Evolutionary conservation across 208 protist species (phyloP), one percentile per base, ranked within the genome.

Genomic region (Ichthyophonus hoferi): DNA sequence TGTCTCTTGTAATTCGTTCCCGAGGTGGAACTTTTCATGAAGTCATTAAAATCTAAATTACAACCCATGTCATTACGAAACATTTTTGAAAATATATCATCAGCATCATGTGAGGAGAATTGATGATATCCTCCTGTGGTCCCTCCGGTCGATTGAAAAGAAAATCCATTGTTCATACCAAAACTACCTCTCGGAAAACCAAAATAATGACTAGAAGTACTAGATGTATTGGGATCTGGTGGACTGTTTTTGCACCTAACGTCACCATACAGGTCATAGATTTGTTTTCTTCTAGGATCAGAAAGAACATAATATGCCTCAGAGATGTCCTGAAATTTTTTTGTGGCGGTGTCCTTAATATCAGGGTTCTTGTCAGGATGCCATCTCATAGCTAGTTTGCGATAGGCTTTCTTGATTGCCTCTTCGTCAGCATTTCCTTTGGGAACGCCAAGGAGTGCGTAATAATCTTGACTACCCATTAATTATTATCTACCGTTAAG

Each of bases 211-310:
- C n/a, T n/a, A n/a, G n/a, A n/a, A n/a, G n/a, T n/a, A n/a, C 85
- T 78, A 41, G 33, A n/a, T 84, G 40, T 76, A 35, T 76, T 76
- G 31, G 39, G 39, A 14, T 24, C 38, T 50, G 88, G 88, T 88
- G 93, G 91, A 43, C 97, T 96, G 92, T 94, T 95, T 79, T 97
- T 95, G 39, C 97, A 93, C 39, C 96, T 97, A 86, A 98, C 94
- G 92, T 98, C 96, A 50, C 97, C 98, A 91, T 96, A 98, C 91
- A 96, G 88, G 90, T 99, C 98, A 90, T 99, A 99, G 37, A 95
- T 93, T 76, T 94, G 90, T 89, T 96, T 94, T 94, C 99, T 99
- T 79, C 98, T 93, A 14, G 93, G 42, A 89, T 99, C 97, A 33
- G 92, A 96, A n/a, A 99, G 95, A 77, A 96, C 95, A 86, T 99